Percentiles rank a stretch among this genome's conserved stretches.
phyloP scores from a whole-genome alignment of 1,284 basidiomycete genomes.

The Cryptococcus jaspeensis region DNA sequence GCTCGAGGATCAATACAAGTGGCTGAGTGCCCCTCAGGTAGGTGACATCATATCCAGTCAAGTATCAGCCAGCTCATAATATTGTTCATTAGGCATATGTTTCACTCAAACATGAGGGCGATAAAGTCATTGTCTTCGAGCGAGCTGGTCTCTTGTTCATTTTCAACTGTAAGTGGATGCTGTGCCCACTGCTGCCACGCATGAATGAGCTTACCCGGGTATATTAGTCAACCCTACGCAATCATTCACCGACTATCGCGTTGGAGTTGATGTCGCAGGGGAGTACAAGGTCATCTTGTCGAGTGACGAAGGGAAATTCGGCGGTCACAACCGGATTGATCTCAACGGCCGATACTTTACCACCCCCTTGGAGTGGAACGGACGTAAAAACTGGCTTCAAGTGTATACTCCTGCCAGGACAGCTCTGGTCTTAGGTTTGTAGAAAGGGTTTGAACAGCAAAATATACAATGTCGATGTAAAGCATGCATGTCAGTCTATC shows the following conservation, averaged over 20 bases:
- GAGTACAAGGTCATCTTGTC: conserved; percentile 78
- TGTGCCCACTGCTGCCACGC: not conserved
- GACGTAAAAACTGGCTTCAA: conserved; percentile 82
- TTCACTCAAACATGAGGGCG: conserved; percentile 85
- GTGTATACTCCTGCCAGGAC: conserved; percentile 76
- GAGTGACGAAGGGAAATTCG: conserved; percentile 82
- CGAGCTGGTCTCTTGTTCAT: conserved; percentile 88
- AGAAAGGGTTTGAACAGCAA: not conserved
- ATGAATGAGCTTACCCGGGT: not conserved
- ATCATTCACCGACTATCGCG: conserved; percentile 88
- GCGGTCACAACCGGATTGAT: conserved; percentile 81
- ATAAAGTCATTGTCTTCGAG: conserved; percentile 93
- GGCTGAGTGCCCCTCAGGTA: conserved; percentile 81
- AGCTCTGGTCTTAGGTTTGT: conserved; percentile 64
- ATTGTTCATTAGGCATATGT: conserved; percentile 67
- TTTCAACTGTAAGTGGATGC: conserved; percentile 68
- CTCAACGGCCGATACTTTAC: conserved; percentile 71
- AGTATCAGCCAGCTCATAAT: not conserved
- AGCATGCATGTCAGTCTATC: too few relatives aligned
- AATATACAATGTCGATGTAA: too few relatives aligned
- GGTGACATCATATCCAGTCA: too few relatives aligned
- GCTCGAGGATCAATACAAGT: conserved; percentile 72
- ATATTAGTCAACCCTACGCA: conserved; percentile 68
- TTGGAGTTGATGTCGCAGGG: conserved; percentile 84
- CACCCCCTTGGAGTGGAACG: conserved; percentile 87